Percentiles rank a stretch among this genome's conserved stretches.
These are phyloP conservation scores for Kwoniella pini DNA, from an alignment of 768 basidiomycete species.

Conservation along the genomic window DNA sequence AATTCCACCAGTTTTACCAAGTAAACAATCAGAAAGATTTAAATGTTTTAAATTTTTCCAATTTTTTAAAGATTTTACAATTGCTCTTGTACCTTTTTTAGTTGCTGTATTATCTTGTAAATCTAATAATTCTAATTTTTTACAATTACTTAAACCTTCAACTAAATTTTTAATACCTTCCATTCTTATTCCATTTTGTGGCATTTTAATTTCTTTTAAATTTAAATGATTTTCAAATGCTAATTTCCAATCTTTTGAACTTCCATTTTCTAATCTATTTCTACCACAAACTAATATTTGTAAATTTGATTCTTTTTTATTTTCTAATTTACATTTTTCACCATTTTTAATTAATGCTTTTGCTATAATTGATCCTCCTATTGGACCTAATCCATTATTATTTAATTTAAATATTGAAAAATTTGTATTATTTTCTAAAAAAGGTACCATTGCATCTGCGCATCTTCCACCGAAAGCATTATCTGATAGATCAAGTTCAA, in stretches of 20 bases:
- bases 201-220: slow-evolving; percentile 82
- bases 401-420: slow-evolving; percentile 85
- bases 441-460: slow-evolving; percentile 87
- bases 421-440: slow-evolving; percentile 77
- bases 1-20: slow-evolving; percentile 78
- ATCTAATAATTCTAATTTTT: slow-evolving; percentile 73
- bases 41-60: slow-evolving; percentile 76
- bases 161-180: slow-evolving; percentile 81
- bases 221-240: slow-evolving; percentile 83
- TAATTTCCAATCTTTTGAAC: slow-evolving; percentile 76
- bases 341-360: slow-evolving; percentile 79
- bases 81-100: slow-evolving; percentile 58
- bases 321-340: slow-evolving; percentile 63
- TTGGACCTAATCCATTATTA: slow-evolving; percentile 94
- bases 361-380: slow-evolving; percentile 81
- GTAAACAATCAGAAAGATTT: slow-evolving; percentile 87
- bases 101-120: slow-evolving; percentile 73
- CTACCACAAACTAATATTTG: slow-evolving; percentile 85
- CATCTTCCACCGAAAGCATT: slow-evolving; percentile 96
- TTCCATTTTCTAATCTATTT: slow-evolving; percentile 92
- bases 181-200: slow-evolving; percentile 97
- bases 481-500: slow-evolving; percentile 87
- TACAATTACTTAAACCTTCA: slow-evolving; percentile 68
- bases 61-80: slow-evolving; percentile 65
- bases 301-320: slow-evolving; percentile 69